Evolutionary conservation across 2,329 filamentous ascomycete species (phyloP).

Genomic region (Zelopaecilomyces penicillatus): DNA sequence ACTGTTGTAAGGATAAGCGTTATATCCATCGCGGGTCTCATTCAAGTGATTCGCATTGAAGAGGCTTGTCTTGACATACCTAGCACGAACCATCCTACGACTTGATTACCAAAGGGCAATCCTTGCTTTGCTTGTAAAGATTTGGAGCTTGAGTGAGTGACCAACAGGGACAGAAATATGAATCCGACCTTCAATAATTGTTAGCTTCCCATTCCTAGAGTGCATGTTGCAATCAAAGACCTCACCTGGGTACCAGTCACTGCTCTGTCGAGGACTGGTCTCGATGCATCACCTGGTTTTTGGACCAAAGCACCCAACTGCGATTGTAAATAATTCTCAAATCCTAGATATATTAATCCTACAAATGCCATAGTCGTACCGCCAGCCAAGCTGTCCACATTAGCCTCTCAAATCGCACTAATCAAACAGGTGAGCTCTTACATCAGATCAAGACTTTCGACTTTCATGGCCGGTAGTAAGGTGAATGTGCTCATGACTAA

Average conservation of each 20-base stretch:
- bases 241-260: conserved; percentile 60
- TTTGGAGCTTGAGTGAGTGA: conserved; percentile 77
- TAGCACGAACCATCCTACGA: conserved; percentile 75
- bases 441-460: conserved; percentile 69
- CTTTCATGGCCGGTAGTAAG: conserved; percentile 75
- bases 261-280: conserved; percentile 39
- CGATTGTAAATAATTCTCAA: conserved; percentile 56
- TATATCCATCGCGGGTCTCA: neutral
- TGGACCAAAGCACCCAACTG: conserved; percentile 28
- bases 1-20: conserved; percentile 36
- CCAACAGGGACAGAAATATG: conserved; percentile 69
- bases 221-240: neutral
- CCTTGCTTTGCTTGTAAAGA: conserved; percentile 80
- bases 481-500: conserved; percentile 85
- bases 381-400: conserved; percentile 53
- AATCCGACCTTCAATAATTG: conserved; percentile 56
- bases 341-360: conserved; percentile 69
- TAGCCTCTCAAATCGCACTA: conserved; percentile 1
- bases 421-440: conserved; percentile 32
- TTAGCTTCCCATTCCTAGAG: neutral
- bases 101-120: conserved; percentile 77
- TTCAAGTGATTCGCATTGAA: too few species aligned
- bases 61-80: conserved; percentile 51
- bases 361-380: conserved; percentile 69
- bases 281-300: conserved; percentile 22